Base-by-base conservation (phyloP, 2,329 filamentous ascomycete species). In the Xylaria sp. region DNA sequence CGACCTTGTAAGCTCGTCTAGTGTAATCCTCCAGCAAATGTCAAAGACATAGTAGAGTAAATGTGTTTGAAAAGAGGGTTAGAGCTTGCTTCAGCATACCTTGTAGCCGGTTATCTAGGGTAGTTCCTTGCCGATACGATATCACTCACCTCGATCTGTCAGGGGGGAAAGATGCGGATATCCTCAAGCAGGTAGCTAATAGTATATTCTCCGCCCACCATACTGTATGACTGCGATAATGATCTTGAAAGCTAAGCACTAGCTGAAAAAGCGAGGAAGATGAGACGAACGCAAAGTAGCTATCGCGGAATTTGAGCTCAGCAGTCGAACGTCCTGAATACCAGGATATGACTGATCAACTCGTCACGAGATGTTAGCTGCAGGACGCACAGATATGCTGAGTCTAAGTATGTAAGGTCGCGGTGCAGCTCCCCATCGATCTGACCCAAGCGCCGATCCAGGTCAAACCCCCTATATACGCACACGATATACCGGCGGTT, bases 61-160 rank as follows among this genome's bases (percentile, higher is more conserved):
- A 5, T 37, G 42, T 62, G 25, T 33, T 46, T 28, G 25, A 17
- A 33, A 50, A 58, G 42, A 59, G 31, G 38, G 55, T 65, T 65
- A 33, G 28, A 25, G 46, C 55, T 23, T 59, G 35, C 63, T 43
- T 65, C 42, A 17, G 25, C 53, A 5, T 57, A 58, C 40, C 9
- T 5, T n/a, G n/a, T n/a, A n/a, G n/a, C n/a, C n/a, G n/a, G n/a
- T n/a, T n/a, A n/a, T n/a, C n/a, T n/a, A n/a, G n/a, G n/a, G n/a
- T n/a, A n/a, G n/a, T n/a, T n/a, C n/a, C n/a, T n/a, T n/a, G n/a
- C n/a, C n/a, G n/a, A n/a, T n/a, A n/a, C n/a, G n/a, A n/a, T n/a
- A 52, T 40, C 31, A 19, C 58, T 25, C 33, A 52, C 43, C 25
- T 19, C 33, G 12, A 33, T 37, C 47, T 49, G 23, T 31, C 17